Percentiles rank a stretch among this genome's conserved stretches.
Evolutionary conservation across 2,329 filamentous ascomycete genomes (phyloP).

Genomic region (Aspergillus ochraceoroseus): DNA sequence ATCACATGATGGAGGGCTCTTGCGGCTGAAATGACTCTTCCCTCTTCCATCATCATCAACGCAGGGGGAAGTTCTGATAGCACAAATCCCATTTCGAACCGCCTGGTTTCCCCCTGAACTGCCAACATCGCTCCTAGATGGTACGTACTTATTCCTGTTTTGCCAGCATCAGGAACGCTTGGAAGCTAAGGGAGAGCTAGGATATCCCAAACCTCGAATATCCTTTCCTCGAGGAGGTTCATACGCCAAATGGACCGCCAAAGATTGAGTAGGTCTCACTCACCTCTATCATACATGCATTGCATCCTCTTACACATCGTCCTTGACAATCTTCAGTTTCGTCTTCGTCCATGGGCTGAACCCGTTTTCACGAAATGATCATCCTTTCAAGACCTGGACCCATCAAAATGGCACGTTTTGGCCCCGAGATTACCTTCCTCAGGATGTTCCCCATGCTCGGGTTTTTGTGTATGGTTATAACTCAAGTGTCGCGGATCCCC

Average conservation of each 20-base stretch:
- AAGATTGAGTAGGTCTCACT: slow-evolving; percentile 27
- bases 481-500: slow-evolving; percentile 29
- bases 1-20: slow-evolving; percentile 8
- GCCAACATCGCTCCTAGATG: slow-evolving; percentile 7
- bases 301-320: too few species aligned
- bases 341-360: slow-evolving; percentile 34
- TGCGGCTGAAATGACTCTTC: slow-evolving; percentile 7
- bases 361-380: slow-evolving; percentile 29
- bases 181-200: slow-evolving; percentile 9
- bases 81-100: background rate
- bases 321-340: slow-evolving; percentile 18
- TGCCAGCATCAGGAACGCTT: background rate
- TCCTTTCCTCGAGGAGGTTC: slow-evolving; percentile 31
- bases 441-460: slow-evolving; percentile 29
- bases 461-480: slow-evolving; percentile 35
- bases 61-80: background rate
- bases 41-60: slow-evolving; percentile 2
- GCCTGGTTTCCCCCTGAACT: background rate
- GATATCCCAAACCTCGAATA: slow-evolving; percentile 25
- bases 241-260: slow-evolving; percentile 22
- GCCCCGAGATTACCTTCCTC: slow-evolving; percentile 24
- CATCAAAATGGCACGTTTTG: slow-evolving; percentile 28
- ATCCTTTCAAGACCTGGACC: slow-evolving; percentile 34
- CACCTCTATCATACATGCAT: background rate
- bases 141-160: slow-evolving; percentile 8